These are phyloP conservation scores for Aquilaria malaccensis DNA, from an alignment of 345 rosid genomes.

Conservation along the genomic window DNA sequence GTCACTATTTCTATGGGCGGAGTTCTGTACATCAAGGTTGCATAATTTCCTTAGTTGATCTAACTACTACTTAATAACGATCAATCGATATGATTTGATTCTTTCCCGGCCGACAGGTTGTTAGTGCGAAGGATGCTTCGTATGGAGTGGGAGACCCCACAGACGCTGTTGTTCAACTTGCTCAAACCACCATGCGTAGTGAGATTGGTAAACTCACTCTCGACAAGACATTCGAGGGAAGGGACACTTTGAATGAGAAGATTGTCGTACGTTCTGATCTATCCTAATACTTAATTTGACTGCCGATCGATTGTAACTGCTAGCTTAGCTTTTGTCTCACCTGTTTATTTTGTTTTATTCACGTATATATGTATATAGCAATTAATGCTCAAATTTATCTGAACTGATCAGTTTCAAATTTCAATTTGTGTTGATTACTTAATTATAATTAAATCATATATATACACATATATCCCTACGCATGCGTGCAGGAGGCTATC, in stretches of 20 bases:
- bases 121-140: constrained; percentile 77
- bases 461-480: background rate
- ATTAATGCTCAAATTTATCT: too few relatives aligned
- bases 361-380: too few relatives aligned
- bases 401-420: background rate
- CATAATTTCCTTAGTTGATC: background rate
- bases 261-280: constrained; percentile 60
- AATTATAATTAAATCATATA: constrained; percentile 8
- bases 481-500: constrained; percentile 55
- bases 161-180: constrained; percentile 82
- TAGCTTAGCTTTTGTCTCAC: too few relatives aligned
- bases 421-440: background rate
- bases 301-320: too few relatives aligned
- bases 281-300: background rate
- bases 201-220: constrained; percentile 95
- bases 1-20: constrained; percentile 93
- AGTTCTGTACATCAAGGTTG: constrained; percentile 81
- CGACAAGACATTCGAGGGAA: constrained; percentile 93
- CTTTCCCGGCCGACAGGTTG: constrained; percentile 42
- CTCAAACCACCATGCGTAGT: constrained; percentile 96
- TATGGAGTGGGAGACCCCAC: constrained; percentile 94
- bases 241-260: constrained; percentile 84
- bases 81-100: background rate
- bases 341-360: too few relatives aligned
- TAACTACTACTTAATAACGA: background rate